A percentile compares a stretch with the other conserved stretches of the same genome.
Conservation (phyloP, 1,284 basidiomycete species). For the Melampsora medusae region DNA sequence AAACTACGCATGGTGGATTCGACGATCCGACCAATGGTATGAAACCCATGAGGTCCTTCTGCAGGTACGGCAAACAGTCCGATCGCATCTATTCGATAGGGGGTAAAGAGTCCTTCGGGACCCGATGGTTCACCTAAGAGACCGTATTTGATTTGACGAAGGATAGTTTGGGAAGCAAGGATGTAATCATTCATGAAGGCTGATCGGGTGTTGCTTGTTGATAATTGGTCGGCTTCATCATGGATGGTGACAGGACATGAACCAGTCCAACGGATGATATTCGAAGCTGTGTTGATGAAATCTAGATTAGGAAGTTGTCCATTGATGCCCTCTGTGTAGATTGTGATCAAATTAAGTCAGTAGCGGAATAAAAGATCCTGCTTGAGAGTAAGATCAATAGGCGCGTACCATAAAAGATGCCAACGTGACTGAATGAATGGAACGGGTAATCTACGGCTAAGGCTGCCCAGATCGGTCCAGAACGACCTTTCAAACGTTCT, state of each 20-base stretch:
- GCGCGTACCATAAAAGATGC: constrained; percentile 81
- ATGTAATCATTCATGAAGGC: constrained; percentile 55
- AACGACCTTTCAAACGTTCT: constrained; percentile 65
- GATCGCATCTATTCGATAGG: constrained; percentile 90
- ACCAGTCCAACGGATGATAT: constrained; percentile 70
- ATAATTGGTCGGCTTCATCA: neutral
- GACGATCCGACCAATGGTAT: constrained; percentile 77
- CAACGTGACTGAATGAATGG: constrained; percentile 91
- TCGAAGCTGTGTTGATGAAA: constrained; percentile 75
- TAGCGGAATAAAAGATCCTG: neutral
- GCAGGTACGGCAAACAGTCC: constrained; percentile 86
- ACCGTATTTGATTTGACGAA: constrained; percentile 68
- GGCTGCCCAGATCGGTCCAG: constrained; percentile 86
- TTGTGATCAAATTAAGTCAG: neutral
- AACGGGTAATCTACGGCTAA: constrained; percentile 92
- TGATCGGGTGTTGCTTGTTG: neutral
- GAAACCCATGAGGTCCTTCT: constrained; percentile 88
- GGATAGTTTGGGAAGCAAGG: constrained; percentile 65
- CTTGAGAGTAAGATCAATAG: neutral
- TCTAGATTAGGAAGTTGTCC: constrained; percentile 95
- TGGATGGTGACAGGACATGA: constrained; percentile 17
- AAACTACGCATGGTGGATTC: constrained; percentile 82
- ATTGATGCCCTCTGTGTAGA: constrained; percentile 83
- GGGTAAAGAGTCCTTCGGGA: constrained; percentile 58
- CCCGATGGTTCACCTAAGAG: constrained; percentile 62